These are phyloP conservation scores for Penicillium arizonense DNA, from an alignment of 495 filamentous ascomycete genomes.

Conservation along the genomic window DNA sequence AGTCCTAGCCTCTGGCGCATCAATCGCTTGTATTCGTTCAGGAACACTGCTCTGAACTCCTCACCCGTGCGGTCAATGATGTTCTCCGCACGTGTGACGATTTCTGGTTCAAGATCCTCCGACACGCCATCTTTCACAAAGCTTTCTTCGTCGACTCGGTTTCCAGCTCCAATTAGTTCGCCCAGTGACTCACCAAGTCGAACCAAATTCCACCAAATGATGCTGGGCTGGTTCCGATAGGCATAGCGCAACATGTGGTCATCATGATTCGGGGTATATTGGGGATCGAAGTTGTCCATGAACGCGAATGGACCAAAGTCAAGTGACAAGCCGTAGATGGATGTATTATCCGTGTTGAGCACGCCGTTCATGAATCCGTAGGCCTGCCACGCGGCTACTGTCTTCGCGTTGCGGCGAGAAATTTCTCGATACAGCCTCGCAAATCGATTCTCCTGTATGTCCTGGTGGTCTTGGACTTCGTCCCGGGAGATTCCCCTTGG, in stretches of 20 bases:
- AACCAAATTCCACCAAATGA: conserved; percentile 99
- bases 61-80: conserved; percentile 75
- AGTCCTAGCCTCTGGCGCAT: conserved; percentile 80
- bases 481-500: conserved; percentile 51
- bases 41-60: conserved; percentile 83
- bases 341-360: conserved; percentile 95
- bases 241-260: conserved; percentile 82
- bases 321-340: conserved; percentile 80
- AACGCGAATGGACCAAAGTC: conserved; percentile 98
- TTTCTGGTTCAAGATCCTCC: conserved; percentile 60
- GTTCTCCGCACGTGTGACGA: conserved; percentile 77
- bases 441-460: conserved; percentile 78
- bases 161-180: conserved; percentile 77
- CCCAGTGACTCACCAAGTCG: conserved; percentile 87
- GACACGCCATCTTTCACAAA: conserved; percentile 72
- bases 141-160: conserved; percentile 59
- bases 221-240: conserved; percentile 90
- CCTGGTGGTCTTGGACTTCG: conserved; percentile 60
- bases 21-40: conserved; percentile 78
- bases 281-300: conserved; percentile 91
- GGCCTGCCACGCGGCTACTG: conserved; percentile 91
- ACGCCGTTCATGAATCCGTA: conserved; percentile 99
- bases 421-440: conserved; percentile 85
- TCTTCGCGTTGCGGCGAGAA: conserved; percentile 78
- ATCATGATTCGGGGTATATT: conserved; percentile 96